Evolutionary conservation across 2,329 filamentous ascomycete species (phyloP).

Genomic region (Hirsutella minnesotensis): DNA sequence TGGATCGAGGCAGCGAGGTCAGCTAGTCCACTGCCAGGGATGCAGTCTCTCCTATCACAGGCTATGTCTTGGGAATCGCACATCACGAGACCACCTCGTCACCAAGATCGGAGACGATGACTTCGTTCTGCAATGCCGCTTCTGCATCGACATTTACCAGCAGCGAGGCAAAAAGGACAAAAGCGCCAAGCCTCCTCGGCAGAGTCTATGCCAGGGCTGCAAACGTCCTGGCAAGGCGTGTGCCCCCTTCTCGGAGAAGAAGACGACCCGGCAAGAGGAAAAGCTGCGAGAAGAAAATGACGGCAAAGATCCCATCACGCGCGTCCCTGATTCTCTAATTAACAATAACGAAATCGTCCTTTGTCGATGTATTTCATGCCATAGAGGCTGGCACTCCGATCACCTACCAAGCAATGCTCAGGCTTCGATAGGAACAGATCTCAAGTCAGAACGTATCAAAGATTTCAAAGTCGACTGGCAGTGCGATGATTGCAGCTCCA

Average conservation of each 20-base stretch:
- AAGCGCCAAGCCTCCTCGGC: slow-evolving; percentile 46
- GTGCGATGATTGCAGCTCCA: slow-evolving; percentile 64
- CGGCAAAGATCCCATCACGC: slow-evolving; percentile 63
- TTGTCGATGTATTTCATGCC: slow-evolving; percentile 72
- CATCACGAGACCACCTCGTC: slow-evolving; percentile 69
- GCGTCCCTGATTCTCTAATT: slow-evolving; percentile 49
- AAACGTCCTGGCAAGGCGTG: slow-evolving; percentile 56
- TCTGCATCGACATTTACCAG: slow-evolving; percentile 58
- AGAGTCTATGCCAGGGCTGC: slow-evolving; percentile 63
- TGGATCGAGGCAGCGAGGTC: slow-evolving; percentile 37
- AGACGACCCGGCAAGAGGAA: slow-evolving; percentile 71
- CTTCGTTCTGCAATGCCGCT: slow-evolving; percentile 84
- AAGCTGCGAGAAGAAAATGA: slow-evolving; percentile 67
- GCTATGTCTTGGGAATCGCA: slow-evolving; percentile 64
- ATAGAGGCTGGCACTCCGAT: slow-evolving; percentile 69
- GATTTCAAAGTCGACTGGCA: slow-evolving; percentile 68
- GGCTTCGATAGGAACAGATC: slow-evolving; percentile 19
- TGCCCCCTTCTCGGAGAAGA: slow-evolving; percentile 58
- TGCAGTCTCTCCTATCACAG: slow-evolving; percentile 80
- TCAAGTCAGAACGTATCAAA: slow-evolving; percentile 41
- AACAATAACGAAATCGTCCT: slow-evolving; percentile 69
- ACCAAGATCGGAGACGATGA: slow-evolving; percentile 69
- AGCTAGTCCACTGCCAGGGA: slow-evolving; percentile 79
- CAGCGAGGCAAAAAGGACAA: slow-evolving; percentile 48
- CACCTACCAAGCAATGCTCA: slow-evolving; percentile 52